These are phyloP conservation scores for Pichia sp. DNA, from an alignment of 1,139 yeast species.

Conservation along the genomic window DNA sequence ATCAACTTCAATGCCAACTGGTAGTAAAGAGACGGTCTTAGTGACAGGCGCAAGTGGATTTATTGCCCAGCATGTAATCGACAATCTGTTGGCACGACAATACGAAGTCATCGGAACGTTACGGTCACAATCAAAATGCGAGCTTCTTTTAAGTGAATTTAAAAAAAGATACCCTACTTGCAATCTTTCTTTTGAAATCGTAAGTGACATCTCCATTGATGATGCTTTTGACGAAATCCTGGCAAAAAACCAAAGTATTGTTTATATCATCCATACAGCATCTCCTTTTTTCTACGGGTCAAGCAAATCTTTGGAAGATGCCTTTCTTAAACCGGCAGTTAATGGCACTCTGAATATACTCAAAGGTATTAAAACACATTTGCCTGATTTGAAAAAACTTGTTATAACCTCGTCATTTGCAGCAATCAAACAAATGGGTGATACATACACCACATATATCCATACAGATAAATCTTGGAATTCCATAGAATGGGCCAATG, in stretches of 20 bases:
- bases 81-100: slow-evolving; percentile 15
- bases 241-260: slow-evolving; percentile 38
- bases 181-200: slow-evolving; percentile 27
- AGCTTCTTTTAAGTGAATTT: slow-evolving; percentile 19
- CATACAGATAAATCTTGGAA: slow-evolving; percentile 34
- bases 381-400: slow-evolving; percentile 40
- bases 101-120: slow-evolving; percentile 31
- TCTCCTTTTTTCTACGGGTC: slow-evolving; percentile 35
- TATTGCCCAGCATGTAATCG: slow-evolving; percentile 25
- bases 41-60: slow-evolving; percentile 19
- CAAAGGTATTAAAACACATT: slow-evolving; percentile 33
- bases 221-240: slow-evolving; percentile 38
- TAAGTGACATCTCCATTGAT: slow-evolving; percentile 26
- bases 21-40: slow-evolving; percentile 1
- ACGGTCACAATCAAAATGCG: slow-evolving; percentile 27
- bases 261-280: slow-evolving; percentile 52
- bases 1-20: not conserved
- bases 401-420: slow-evolving; percentile 53
- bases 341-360: slow-evolving; percentile 40
- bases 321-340: slow-evolving; percentile 38
- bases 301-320: slow-evolving; percentile 13
- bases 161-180: slow-evolving; percentile 22
- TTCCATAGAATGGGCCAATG: slow-evolving; percentile 31
- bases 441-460: not conserved
- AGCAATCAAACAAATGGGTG: slow-evolving; percentile 27